phyloP scores from a whole-genome alignment of 1,139 yeast species.

The Suzukiozyma palmioleophila region DNA sequence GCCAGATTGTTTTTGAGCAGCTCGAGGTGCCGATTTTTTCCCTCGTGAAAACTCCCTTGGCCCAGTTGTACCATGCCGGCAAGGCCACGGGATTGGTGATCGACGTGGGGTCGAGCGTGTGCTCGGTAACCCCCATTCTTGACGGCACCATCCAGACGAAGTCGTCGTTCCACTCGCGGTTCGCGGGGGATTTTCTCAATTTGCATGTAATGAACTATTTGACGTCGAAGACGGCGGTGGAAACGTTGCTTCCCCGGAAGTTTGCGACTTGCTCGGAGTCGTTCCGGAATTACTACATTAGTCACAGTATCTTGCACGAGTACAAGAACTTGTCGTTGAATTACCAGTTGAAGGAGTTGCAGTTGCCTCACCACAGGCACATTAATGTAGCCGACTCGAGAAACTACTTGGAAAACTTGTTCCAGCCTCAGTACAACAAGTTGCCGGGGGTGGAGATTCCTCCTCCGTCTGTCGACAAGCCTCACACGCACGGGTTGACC shows the following conservation, averaged over 20 bases:
- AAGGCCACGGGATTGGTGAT: slow-evolving; percentile 64
- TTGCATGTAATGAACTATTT: slow-evolving; percentile 46
- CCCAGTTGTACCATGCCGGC: slow-evolving; percentile 66
- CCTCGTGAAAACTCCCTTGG: slow-evolving; percentile 64
- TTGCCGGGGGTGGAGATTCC: slow-evolving; percentile 28
- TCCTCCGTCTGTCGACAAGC: slow-evolving; percentile 36
- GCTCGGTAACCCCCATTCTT: slow-evolving; percentile 64
- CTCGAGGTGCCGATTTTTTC: slow-evolving; percentile 65
- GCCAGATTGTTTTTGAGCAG: slow-evolving; percentile 62
- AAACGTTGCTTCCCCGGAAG: slow-evolving; percentile 25
- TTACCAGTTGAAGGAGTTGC: slow-evolving; percentile 32
- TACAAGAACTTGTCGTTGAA: slow-evolving; percentile 17
- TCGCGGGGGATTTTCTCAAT: slow-evolving; percentile 68
- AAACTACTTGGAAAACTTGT: slow-evolving; percentile 48
- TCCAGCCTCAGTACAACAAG: slow-evolving; percentile 47
- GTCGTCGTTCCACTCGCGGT: slow-evolving; percentile 55
- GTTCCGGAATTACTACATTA: slow-evolving; percentile 41
- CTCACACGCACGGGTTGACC: slow-evolving; percentile 38
- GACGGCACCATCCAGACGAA: slow-evolving; percentile 66
- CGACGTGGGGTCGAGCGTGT: slow-evolving; percentile 60
- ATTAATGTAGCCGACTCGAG: slow-evolving; percentile 38
- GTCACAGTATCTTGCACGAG: slow-evolving; percentile 41
- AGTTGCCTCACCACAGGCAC: slow-evolving; percentile 43
- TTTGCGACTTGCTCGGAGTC: slow-evolving; percentile 34
- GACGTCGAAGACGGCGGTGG: slow-evolving; percentile 22